phyloP scores from a whole-genome alignment of 2,329 filamentous ascomycete genomes.

The Madurella fahalii region DNA sequence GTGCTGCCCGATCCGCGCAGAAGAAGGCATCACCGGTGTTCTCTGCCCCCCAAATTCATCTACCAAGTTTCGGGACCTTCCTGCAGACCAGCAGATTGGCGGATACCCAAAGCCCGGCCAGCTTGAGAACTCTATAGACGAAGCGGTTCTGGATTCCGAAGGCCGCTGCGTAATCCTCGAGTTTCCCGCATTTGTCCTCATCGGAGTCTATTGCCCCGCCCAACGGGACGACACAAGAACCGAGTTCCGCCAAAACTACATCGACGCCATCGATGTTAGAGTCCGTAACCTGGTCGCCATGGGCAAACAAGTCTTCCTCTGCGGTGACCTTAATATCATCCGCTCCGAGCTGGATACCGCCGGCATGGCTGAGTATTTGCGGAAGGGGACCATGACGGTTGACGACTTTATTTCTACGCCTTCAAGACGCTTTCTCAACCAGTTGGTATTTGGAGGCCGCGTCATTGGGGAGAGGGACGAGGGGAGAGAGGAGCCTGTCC shows the following conservation, averaged over 20 bases:
- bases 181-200: conserved; percentile 89
- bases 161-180: conserved; percentile 88
- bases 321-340: conserved; percentile 83
- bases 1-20: conserved; percentile 82
- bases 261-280: conserved; percentile 74
- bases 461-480: conserved; percentile 64
- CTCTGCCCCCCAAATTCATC: conserved; percentile 69
- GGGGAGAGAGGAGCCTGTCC: conserved; percentile 63
- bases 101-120: conserved; percentile 76
- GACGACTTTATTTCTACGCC: conserved; percentile 71
- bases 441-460: conserved; percentile 70
- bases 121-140: conserved; percentile 61
- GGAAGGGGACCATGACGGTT: conserved; percentile 62
- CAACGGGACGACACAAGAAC: conserved; percentile 80
- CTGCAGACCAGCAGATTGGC: conserved; percentile 72
- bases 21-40: conserved; percentile 87
- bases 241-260: conserved; percentile 75
- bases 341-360: conserved; percentile 67
- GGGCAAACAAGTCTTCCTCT: conserved; percentile 81
- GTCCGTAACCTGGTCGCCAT: conserved; percentile 75
- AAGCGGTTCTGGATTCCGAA: conserved; percentile 76
- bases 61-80: conserved; percentile 69
- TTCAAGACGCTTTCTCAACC: conserved; percentile 75
- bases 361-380: conserved; percentile 65
- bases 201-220: conserved; percentile 90